Evolutionary conservation across 495 filamentous ascomycete genomes (phyloP).

Genomic region (Elasticomyces elasticus): DNA sequence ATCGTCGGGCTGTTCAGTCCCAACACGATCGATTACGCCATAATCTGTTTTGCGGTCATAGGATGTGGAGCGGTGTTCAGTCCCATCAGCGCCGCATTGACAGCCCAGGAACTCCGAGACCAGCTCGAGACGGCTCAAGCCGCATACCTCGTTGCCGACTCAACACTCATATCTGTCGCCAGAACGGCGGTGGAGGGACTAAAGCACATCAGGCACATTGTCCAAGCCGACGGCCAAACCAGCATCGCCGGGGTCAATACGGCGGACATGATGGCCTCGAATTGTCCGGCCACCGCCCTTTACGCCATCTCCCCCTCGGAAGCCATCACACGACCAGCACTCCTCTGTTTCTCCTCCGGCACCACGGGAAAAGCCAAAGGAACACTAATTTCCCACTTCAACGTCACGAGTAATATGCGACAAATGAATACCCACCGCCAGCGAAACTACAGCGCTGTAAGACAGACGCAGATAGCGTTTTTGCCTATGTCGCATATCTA

Average conservation of each 20-base stretch:
- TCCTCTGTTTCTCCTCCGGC: conserved; percentile 61
- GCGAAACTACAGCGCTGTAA: background rate
- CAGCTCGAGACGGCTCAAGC: background rate
- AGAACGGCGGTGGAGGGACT: background rate
- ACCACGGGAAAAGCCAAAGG: conserved; percentile 79
- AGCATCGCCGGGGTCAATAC: background rate
- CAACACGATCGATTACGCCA: background rate
- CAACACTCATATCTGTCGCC: conserved; percentile 16
- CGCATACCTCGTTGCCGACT: background rate
- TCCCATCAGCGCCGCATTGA: background rate
- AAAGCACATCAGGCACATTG: background rate
- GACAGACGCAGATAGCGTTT: background rate
- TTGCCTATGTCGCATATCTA: conserved; percentile 65
- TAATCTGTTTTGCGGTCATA: background rate
- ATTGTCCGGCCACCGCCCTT: background rate
- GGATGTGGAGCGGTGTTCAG: background rate
- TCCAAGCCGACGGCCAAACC: background rate
- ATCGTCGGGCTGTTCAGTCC: background rate
- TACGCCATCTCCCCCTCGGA: conserved; percentile 12
- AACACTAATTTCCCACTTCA: conserved; percentile 65
- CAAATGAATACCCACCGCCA: conserved; percentile 11
- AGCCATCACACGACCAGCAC: conserved; percentile 18
- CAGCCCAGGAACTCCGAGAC: background rate
- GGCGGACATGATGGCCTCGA: background rate
- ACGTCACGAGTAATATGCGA: conserved; percentile 16